phyloP scores from a whole-genome alignment of 371 early-diverging fungal species.

The Gilbertella persicaria region DNA sequence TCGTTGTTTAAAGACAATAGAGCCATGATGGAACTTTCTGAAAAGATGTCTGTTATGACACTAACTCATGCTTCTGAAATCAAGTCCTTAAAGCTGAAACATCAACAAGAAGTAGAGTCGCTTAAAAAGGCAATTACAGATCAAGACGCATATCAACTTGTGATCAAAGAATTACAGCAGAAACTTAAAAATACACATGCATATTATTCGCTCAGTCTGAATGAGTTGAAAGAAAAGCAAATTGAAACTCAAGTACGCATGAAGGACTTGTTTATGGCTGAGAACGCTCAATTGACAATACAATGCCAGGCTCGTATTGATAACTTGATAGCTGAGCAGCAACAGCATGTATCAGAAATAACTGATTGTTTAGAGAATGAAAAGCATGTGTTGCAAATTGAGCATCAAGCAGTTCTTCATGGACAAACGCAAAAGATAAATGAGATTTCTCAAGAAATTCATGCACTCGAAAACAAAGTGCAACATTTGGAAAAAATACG shows the following conservation, averaged over 20 bases:
- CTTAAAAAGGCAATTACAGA: constrained; percentile 1
- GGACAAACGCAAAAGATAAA: not conserved
- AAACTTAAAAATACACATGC: not conserved
- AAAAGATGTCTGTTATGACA: not conserved
- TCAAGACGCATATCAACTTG: not conserved
- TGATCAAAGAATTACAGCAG: not conserved
- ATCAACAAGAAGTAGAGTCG: not conserved
- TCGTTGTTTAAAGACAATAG: constrained; percentile 1
- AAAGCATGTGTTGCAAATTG: constrained; percentile 29
- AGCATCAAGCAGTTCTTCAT: constrained; percentile 25
- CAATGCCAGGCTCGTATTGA: constrained; percentile 33
- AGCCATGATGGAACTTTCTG: constrained; percentile 13
- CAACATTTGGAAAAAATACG: not conserved
- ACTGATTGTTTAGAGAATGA: constrained; percentile 21
- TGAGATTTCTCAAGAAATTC: too few relatives aligned
- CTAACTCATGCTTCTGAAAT: not conserved
- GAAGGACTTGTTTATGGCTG: constrained; percentile 25
- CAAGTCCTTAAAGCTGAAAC: not conserved
- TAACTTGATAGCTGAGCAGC: constrained; percentile 30
- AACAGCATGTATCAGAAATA: constrained; percentile 25
- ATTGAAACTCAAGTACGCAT: constrained; percentile 3
- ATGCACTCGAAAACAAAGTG: not conserved
- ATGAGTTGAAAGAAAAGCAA: constrained; percentile 6
- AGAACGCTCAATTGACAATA: constrained; percentile 29
- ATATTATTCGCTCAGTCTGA: not conserved